Conservation (phyloP, 225 moss, liverwort and hornwort genomes). For the Marchantia paleacea region DNA sequence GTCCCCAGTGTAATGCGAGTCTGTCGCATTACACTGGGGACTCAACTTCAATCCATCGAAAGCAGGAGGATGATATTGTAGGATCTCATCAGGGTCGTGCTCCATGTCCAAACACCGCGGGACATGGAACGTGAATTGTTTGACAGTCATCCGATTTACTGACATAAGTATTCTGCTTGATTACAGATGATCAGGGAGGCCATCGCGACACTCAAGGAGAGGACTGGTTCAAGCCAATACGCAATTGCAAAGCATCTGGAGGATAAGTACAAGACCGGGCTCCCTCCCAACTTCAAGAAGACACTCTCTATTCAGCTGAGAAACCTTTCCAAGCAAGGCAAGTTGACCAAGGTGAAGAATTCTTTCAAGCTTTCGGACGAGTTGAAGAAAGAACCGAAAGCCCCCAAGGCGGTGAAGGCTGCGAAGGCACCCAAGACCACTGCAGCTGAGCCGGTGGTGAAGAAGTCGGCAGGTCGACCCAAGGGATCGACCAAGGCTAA, state of each 20-base stretch:
- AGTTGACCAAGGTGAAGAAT: conserved; percentile 86
- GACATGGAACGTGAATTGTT: background rate
- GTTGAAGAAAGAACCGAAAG: conserved; percentile 71
- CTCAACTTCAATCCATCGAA: too few relatives aligned
- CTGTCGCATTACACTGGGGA: too few relatives aligned
- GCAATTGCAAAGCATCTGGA: conserved; percentile 86
- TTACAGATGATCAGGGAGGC: conserved; percentile 83
- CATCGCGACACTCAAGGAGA: conserved; percentile 73
- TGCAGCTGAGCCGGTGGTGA: conserved; percentile 40
- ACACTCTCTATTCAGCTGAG: conserved; percentile 61
- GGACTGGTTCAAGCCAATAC: conserved; percentile 84
- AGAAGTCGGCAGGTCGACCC: conserved; percentile 52
- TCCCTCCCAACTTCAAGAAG: conserved; percentile 85
- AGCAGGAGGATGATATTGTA: too few relatives aligned
- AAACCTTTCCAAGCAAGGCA: conserved; percentile 70
- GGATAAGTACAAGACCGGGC: conserved; percentile 73
- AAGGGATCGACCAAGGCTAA: conserved; percentile 44
- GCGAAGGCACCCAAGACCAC: conserved; percentile 38
- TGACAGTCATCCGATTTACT: background rate
- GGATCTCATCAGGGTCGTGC: too few relatives aligned
- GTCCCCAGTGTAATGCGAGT: too few relatives aligned
- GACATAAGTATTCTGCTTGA: background rate
- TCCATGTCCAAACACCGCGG: too few relatives aligned
- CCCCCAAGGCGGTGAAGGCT: conserved; percentile 29
- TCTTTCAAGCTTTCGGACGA: conserved; percentile 86